These are phyloP conservation scores for Boletellus emodensis DNA, from an alignment of 768 basidiomycete species.

Conservation along the genomic window DNA sequence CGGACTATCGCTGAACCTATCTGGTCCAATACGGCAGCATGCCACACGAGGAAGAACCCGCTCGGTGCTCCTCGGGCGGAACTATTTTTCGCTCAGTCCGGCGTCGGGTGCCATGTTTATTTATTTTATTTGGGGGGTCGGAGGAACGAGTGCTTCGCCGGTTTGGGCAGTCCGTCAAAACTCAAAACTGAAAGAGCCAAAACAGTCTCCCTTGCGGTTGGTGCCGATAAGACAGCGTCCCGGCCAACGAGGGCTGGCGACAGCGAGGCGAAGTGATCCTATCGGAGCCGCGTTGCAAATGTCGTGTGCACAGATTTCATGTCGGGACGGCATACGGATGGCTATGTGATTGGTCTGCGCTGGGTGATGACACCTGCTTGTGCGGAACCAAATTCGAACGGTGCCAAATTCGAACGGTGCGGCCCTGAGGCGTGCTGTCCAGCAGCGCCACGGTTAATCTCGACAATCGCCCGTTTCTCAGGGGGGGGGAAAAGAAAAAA, in stretches of 20 bases:
- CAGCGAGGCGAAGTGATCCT: slow-evolving; percentile 22
- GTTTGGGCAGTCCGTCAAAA: slow-evolving; percentile 26
- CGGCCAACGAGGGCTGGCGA: slow-evolving; percentile 16
- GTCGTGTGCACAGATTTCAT: slow-evolving; percentile 14
- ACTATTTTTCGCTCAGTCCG: slow-evolving; percentile 23
- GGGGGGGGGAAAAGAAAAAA: not conserved
- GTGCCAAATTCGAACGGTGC: slow-evolving; percentile 1
- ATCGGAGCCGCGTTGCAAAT: slow-evolving; percentile 8
- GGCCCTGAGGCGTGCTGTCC: not conserved
- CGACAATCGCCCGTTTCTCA: slow-evolving; percentile 20
- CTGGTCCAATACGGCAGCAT: slow-evolving; percentile 21
- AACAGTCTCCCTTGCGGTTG: slow-evolving; percentile 23
- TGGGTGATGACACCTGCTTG: slow-evolving; percentile 1
- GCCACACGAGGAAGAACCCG: slow-evolving; percentile 25
- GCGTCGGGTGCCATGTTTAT: slow-evolving; percentile 11
- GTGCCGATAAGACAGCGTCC: slow-evolving; percentile 17
- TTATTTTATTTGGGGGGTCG: slow-evolving; percentile 13
- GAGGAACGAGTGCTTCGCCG: slow-evolving; percentile 15
- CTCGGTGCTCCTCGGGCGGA: slow-evolving; percentile 30
- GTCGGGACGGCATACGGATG: slow-evolving; percentile 24
- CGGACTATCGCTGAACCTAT: slow-evolving; percentile 20
- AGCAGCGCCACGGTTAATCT: slow-evolving; percentile 19
- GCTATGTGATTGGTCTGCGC: slow-evolving; percentile 5
- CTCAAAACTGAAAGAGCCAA: slow-evolving; percentile 36
- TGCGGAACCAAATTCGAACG: slow-evolving; percentile 13